Percentiles rank a stretch among this genome's conserved stretches.
These are phyloP conservation scores for Chlorella sorokiniana DNA, from an alignment of 139 green algal species.

Conservation along the genomic window DNA sequence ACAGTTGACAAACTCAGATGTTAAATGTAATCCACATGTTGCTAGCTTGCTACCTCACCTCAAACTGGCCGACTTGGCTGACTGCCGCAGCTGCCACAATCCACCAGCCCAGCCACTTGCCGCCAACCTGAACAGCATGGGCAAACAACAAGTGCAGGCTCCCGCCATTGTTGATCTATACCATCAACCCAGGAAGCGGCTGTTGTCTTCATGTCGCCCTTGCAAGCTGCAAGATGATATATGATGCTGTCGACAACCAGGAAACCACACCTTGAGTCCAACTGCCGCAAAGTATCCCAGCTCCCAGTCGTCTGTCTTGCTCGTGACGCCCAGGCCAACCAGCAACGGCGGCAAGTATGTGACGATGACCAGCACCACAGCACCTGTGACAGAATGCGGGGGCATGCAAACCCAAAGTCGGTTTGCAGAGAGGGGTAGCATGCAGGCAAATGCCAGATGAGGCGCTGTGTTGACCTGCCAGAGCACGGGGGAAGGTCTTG, in stretches of 20 bases:
- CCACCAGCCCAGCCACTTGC: constrained; percentile 84
- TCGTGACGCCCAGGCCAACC: constrained; percentile 74
- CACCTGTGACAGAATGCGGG: background rate
- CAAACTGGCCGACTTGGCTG: constrained; percentile 93
- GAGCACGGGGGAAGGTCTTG: constrained; percentile 84
- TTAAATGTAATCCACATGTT: background rate
- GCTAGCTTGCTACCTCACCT: constrained; percentile 31
- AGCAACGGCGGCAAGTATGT: constrained; percentile 82
- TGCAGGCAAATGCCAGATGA: constrained; percentile 42
- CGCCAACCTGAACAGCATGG: constrained; percentile 63
- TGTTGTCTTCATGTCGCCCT: background rate
- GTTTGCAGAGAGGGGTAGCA: background rate
- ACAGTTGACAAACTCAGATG: background rate
- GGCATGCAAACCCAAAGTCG: background rate
- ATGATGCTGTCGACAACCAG: background rate
- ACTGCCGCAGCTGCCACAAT: constrained; percentile 84
- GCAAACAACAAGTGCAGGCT: background rate
- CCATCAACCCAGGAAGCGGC: too few species aligned
- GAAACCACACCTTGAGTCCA: constrained; percentile 61
- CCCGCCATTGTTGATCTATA: too few species aligned
- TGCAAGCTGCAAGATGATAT: background rate
- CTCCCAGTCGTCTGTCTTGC: constrained; percentile 64
- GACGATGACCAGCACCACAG: constrained; percentile 72
- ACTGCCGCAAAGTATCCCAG: constrained; percentile 87
- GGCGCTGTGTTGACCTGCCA: constrained; percentile 54